phyloP scores from a whole-genome alignment of 2,329 filamentous ascomycete genomes.

The Colletotrichum lentis region DNA sequence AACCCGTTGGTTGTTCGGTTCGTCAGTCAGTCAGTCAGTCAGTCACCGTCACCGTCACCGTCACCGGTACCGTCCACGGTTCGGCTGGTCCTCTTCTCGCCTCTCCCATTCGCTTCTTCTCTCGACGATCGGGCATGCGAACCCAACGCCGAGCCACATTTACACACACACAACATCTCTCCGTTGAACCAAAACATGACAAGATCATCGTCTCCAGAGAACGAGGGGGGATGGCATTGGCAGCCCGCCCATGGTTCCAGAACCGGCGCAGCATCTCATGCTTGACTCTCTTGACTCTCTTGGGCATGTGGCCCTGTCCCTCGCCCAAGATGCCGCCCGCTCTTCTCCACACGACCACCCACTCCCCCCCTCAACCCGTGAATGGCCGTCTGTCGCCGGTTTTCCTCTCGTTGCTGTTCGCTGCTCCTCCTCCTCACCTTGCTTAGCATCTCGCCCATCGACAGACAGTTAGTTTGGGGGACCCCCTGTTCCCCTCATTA shows the following conservation, averaged over 20 bases:
- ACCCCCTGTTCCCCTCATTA: constrained; percentile 36
- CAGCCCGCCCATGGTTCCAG: too few relatives aligned
- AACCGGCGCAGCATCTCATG: constrained; percentile 15
- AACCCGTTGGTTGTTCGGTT: neutral
- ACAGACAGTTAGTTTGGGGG: neutral
- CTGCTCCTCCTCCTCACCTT: constrained; percentile 20
- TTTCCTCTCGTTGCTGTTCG: constrained; percentile 28
- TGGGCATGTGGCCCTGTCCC: constrained; percentile 31
- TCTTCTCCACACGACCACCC: constrained; percentile 28
- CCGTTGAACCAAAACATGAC: constrained; percentile 9
- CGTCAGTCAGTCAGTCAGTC: too few relatives aligned
- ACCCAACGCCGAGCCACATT: constrained; percentile 1
- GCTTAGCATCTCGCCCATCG: constrained; percentile 22
- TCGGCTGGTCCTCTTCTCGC: neutral
- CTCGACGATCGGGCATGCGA: neutral
- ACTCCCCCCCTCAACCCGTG: constrained; percentile 9
- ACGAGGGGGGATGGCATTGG: constrained; percentile 11
- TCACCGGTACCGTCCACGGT: neutral
- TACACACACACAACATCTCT: neutral
- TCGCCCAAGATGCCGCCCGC: constrained; percentile 18
- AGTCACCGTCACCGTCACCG: too few relatives aligned
- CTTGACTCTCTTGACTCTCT: constrained; percentile 14
- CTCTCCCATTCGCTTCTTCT: neutral
- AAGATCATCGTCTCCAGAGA: constrained; percentile 23
- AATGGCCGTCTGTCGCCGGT: constrained; percentile 36